Evolutionary conservation across 345 rosid species (phyloP), one percentile per base, ranked within the genome.

Genomic region (Anastatica hierochuntica): DNA sequence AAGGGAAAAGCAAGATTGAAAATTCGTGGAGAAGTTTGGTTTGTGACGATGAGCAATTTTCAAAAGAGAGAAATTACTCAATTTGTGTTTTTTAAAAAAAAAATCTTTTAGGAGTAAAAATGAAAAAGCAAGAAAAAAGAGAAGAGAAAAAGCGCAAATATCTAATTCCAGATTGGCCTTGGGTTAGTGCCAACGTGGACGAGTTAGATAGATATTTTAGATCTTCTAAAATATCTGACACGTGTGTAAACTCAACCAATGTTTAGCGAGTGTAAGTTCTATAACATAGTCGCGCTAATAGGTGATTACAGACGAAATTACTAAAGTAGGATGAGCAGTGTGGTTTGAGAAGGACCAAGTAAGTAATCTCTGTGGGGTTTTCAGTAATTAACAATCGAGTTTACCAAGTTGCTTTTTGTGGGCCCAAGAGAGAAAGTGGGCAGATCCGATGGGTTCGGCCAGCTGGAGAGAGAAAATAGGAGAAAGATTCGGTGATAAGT

Each of bases 111-210:
- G 6, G 3, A 2, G 46, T 19, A 10, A 36, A 36, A 52, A 14
- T 4, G 8, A 7, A 62, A 36, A 52, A 11, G 4, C 31, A 64
- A 43, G 48, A 35, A 29, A 51, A 58, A 58, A 53, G 62, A 54
- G 44, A 26, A 58, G 21, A 11, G 44, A 48, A 78, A 80, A 77
- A 76, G 89, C 64, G 90, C 67, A 74, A 21, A 64, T 58, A 60
- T 78, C 73, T 34, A 73, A 72, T 72, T 81, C 85, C 85, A 80
- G 79, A 76, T 72, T 70, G 77, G 51, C 66, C 67, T 14, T 51
- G 29, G 3, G n/a, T 10, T 1, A 9, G 4, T 58, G 94, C 85
- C 80, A 37, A 74, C 95, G 88, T 90, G 96, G 95, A 78, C 77
- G 74, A 63, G 59, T 74, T 43, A 62, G 65, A 70, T 56, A 75